Evolutionary conservation across 2,329 filamentous ascomycete species (phyloP).

Genomic region (Pseudogymnoascus sp.): DNA sequence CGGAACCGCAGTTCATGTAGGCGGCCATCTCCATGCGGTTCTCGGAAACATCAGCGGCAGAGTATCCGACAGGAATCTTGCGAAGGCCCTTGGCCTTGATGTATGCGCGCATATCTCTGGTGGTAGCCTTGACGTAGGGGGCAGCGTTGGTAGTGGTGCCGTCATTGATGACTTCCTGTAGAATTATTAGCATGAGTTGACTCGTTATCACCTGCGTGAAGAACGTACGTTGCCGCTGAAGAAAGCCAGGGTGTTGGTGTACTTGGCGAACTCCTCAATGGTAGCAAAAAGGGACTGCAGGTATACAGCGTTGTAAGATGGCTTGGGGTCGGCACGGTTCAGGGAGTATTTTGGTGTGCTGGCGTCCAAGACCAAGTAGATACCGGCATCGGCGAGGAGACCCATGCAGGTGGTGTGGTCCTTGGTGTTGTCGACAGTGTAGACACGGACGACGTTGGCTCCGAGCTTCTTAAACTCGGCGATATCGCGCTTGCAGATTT

Average conservation of each 20-base stretch:
- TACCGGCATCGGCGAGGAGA: constrained; percentile 71
- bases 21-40: constrained; percentile 76
- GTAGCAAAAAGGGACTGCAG: constrained; percentile 77
- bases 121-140: constrained; percentile 94
- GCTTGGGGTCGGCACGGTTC: constrained; percentile 57
- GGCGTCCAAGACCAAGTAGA: constrained; percentile 92
- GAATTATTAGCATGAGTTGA: neutral
- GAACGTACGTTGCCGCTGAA: constrained; percentile 71
- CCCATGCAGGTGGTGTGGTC: constrained; percentile 83
- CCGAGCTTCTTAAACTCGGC: constrained; percentile 68
- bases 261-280: constrained; percentile 70
- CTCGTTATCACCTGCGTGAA: neutral
- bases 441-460: constrained; percentile 92
- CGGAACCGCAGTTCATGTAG: constrained; percentile 87
- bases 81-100: constrained; percentile 75
- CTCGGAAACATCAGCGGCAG: constrained; percentile 81
- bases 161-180: constrained; percentile 76
- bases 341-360: constrained; percentile 76
- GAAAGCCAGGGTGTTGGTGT: constrained; percentile 91
- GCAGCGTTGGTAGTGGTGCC: constrained; percentile 82
- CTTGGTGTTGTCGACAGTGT: constrained; percentile 76
- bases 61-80: constrained; percentile 82
- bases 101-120: constrained; percentile 91
- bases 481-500: constrained; percentile 74
- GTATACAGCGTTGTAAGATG: constrained; percentile 70